Percentiles rank a stretch among this genome's conserved stretches.
Evolutionary conservation across 306 rosid genomes (phyloP).

Genomic region (Medicago lupulina): DNA sequence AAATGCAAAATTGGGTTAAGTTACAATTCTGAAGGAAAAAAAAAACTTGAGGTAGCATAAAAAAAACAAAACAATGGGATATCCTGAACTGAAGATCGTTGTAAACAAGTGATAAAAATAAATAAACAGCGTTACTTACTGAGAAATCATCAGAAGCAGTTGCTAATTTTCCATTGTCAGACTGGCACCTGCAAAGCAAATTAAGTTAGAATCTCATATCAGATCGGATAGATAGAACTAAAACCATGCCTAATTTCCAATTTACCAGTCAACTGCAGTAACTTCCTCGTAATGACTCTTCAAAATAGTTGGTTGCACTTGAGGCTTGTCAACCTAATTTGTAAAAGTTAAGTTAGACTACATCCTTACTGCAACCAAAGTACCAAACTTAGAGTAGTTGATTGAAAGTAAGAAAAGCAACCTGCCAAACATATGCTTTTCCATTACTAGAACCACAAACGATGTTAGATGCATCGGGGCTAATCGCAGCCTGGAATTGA

Average conservation of each 20-base stretch:
- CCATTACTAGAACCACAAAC: slow-evolving; percentile 92
- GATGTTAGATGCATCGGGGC: slow-evolving; percentile 84
- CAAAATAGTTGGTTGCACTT: slow-evolving; percentile 60
- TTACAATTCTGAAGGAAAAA: slow-evolving; percentile 22
- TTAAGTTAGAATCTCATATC: slow-evolving; percentile 17
- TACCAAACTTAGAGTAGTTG: slow-evolving; percentile 7
- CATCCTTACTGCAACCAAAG: slow-evolving; percentile 4
- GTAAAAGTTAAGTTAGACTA: slow-evolving; percentile 37
- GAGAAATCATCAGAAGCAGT: slow-evolving; percentile 91
- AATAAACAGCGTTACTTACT: slow-evolving; percentile 48
- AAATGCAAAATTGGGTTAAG: slow-evolving; percentile 14
- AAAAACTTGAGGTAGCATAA: neutral
- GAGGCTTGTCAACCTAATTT: slow-evolving; percentile 76
- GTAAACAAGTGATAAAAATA: neutral
- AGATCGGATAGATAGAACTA: slow-evolving; percentile 16
- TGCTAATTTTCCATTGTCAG: slow-evolving; percentile 82
- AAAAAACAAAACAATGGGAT: too few species aligned
- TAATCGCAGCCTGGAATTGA: slow-evolving; percentile 74
- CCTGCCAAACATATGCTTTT: slow-evolving; percentile 91
- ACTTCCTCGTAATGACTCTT: slow-evolving; percentile 81
- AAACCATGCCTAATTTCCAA: slow-evolving; percentile 35
- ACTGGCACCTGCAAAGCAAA: slow-evolving; percentile 61
- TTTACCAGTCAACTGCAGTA: slow-evolving; percentile 89
- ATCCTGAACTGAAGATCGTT: neutral
- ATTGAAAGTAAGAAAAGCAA: slow-evolving; percentile 39